These are phyloP conservation scores for Prunus davidiana DNA, from an alignment of 306 rosid species.

Conservation along the genomic window DNA sequence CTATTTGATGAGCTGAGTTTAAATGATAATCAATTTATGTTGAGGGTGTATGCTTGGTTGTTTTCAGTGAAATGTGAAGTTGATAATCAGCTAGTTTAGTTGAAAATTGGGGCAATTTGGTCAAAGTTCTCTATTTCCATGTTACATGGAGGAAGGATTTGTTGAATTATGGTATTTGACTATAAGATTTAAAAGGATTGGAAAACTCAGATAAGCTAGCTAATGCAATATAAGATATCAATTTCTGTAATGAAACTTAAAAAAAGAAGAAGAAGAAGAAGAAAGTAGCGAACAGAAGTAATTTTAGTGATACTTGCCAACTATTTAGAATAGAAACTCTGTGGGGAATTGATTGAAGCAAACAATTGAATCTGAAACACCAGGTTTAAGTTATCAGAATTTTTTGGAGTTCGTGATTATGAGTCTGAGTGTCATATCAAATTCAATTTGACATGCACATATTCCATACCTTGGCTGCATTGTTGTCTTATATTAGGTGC, in stretches of 20 bases:
- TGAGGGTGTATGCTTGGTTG: not conserved
- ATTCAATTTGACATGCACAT: not conserved
- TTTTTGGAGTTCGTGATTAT: not conserved
- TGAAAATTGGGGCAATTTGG: not conserved
- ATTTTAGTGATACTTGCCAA: not conserved
- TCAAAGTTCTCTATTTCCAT: not conserved
- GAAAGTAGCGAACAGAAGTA: not conserved
- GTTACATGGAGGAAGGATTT: no score
- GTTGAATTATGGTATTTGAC: not conserved
- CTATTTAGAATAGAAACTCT: not conserved
- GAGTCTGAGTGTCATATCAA: not conserved
- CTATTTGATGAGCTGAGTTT: not conserved
- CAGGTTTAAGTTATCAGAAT: not conserved
- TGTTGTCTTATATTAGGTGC: not conserved
- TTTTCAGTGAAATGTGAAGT: not conserved
- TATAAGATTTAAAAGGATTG: not conserved
- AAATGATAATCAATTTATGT: not conserved
- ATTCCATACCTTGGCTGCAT: not conserved
- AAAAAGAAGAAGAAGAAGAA: not conserved
- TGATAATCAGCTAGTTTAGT: not conserved
- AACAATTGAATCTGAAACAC: constrained; percentile 4
- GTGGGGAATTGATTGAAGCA: not conserved
- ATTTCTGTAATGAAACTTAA: not conserved
- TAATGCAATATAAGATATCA: not conserved
- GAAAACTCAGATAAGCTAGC: not conserved